phyloP scores from a whole-genome alignment of 495 filamentous ascomycete species.

The Patellaria atrata region DNA sequence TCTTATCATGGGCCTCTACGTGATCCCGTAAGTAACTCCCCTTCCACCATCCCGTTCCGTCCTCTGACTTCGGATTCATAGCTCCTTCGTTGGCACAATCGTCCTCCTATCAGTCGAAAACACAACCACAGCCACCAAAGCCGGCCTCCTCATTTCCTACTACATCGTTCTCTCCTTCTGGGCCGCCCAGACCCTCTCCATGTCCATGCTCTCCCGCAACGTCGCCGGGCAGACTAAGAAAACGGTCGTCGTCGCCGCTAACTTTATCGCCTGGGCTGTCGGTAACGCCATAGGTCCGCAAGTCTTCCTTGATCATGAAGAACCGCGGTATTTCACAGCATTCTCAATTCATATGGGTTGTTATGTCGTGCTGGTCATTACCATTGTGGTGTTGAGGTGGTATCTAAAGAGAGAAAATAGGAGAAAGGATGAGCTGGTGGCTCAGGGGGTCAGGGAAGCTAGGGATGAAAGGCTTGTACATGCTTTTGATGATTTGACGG shows the following conservation, averaged over 20 bases:
- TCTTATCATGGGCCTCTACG: constrained; percentile 46
- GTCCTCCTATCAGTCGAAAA: constrained; percentile 38
- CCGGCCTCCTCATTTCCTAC: constrained; percentile 41
- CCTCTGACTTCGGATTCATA: constrained; percentile 9
- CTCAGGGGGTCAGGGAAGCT: constrained; percentile 30
- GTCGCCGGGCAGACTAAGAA: constrained; percentile 43
- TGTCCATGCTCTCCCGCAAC: constrained; percentile 38
- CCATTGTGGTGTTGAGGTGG: constrained; percentile 34
- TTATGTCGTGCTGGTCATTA: constrained; percentile 34
- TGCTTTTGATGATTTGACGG: constrained; percentile 45
- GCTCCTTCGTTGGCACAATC: constrained; percentile 41
- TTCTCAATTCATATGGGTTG: constrained; percentile 42
- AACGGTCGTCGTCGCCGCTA: constrained; percentile 32
- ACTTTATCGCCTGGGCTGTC: constrained; percentile 36
- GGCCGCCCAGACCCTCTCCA: constrained; percentile 39
- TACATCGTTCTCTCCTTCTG: constrained; percentile 45
- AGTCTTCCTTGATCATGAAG: constrained; percentile 37
- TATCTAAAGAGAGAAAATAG: constrained; percentile 34
- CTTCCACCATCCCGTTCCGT: neutral
- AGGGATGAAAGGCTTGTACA: constrained; percentile 32
- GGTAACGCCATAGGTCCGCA: constrained; percentile 41
- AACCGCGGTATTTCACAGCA: constrained; percentile 33
- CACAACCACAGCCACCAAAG: constrained; percentile 30
- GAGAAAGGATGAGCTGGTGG: constrained; percentile 32
- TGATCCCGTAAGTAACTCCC: constrained; percentile 41